phyloP scores from a whole-genome alignment of 1,139 yeast species.

The Wickerhamiella infanticola region DNA sequence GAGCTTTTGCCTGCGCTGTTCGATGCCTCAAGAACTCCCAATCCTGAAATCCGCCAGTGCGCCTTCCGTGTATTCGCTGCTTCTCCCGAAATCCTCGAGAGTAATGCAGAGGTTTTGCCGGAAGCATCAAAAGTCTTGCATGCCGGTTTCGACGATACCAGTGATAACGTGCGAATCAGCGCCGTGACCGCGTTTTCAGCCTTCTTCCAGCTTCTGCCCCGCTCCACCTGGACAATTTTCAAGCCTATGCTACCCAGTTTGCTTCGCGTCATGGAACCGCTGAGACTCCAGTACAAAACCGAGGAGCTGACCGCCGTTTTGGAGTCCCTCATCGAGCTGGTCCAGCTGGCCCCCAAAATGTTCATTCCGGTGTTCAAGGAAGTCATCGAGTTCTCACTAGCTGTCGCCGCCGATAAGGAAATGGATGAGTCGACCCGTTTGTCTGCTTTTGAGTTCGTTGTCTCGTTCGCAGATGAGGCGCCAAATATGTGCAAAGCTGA shows the following conservation, averaged over 20 bases:
- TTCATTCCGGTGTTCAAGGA: constrained; percentile 81
- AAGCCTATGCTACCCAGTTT: constrained; percentile 70
- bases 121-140: constrained; percentile 22
- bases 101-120: constrained; percentile 28
- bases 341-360: constrained; percentile 87
- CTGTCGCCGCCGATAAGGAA: constrained; percentile 66
- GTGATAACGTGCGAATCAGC: constrained; percentile 77
- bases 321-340: constrained; percentile 77
- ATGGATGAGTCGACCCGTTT: constrained; percentile 67
- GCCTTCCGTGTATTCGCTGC: constrained; percentile 80
- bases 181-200: constrained; percentile 89
- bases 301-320: constrained; percentile 73
- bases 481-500: constrained; percentile 90
- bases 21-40: constrained; percentile 37
- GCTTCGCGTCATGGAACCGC: constrained; percentile 73
- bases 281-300: constrained; percentile 65
- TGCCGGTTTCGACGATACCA: constrained; percentile 60
- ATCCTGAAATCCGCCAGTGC: constrained; percentile 71
- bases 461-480: constrained; percentile 83
- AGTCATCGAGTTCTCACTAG: constrained; percentile 67
- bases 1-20: constrained; percentile 63
- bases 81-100: constrained; percentile 63
- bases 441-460: constrained; percentile 73
- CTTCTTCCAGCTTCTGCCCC: constrained; percentile 69
- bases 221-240: constrained; percentile 57